Conservation (phyloP, 805 yeast genomes). For the Candida koratica region DNA sequence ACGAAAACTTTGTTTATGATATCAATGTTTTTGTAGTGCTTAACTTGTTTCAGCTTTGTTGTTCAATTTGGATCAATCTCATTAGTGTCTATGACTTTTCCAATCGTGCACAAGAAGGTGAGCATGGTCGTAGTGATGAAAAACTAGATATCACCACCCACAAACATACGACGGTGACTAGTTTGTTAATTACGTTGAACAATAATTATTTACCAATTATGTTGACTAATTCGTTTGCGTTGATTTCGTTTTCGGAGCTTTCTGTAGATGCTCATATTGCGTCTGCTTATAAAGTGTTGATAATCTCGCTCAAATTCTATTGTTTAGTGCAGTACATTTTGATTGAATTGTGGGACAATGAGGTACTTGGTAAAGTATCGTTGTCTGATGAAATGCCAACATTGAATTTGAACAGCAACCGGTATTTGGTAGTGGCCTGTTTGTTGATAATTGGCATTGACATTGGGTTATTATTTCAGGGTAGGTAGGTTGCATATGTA, state of each 20-base stretch:
- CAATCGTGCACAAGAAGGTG: neutral
- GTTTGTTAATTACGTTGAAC: constrained; percentile 24
- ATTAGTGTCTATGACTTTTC: constrained; percentile 10
- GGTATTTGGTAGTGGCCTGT: constrained; percentile 4
- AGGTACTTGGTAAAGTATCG: constrained; percentile 4
- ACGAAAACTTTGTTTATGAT: neutral
- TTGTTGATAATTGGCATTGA: constrained; percentile 6
- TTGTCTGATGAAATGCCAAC: neutral
- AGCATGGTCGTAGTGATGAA: too few relatives aligned
- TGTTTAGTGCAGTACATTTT: constrained; percentile 31
- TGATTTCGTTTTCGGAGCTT: constrained; percentile 15
- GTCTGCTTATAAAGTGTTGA: constrained; percentile 19
- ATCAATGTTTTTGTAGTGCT: neutral
- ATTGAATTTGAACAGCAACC: constrained; percentile 6
- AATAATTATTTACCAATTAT: constrained; percentile 34
- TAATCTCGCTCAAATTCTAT: constrained; percentile 29
- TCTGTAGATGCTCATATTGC: neutral
- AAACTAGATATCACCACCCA: too few relatives aligned
- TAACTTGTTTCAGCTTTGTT: constrained; percentile 12
- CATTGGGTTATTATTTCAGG: constrained; percentile 2
- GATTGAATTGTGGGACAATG: constrained; percentile 19
- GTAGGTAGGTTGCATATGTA: constrained; percentile 12
- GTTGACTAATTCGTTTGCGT: constrained; percentile 33
- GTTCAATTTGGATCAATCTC: constrained; percentile 14
- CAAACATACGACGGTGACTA: neutral